Conservation (phyloP, 2,329 filamentous ascomycete genomes). For the Cladophialophora chaetospira region DNA sequence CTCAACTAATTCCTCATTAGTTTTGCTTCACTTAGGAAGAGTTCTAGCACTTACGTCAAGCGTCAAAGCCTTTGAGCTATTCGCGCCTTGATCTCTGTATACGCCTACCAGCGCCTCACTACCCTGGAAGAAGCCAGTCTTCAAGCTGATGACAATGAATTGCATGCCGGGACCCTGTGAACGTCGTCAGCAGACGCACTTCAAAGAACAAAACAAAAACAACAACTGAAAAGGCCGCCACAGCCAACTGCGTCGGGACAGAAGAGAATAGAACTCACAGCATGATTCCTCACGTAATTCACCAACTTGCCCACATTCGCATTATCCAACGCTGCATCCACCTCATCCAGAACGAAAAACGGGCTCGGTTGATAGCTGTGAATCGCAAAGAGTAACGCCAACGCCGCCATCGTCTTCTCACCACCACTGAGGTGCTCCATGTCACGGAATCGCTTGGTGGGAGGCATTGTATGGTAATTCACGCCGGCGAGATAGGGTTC, state of each 20-base stretch:
- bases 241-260: not conserved
- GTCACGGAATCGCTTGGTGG: slow-evolving; percentile 95
- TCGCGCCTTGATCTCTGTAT: slow-evolving; percentile 90
- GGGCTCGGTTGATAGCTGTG: slow-evolving; percentile 94
- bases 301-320: slow-evolving; percentile 95
- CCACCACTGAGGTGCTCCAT: slow-evolving; percentile 98
- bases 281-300: slow-evolving; percentile 92
- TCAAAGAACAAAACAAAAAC: not conserved
- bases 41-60: slow-evolving; percentile 86
- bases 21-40: too few relatives aligned
- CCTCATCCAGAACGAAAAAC: slow-evolving; percentile 97
- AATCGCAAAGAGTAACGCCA: slow-evolving; percentile 94
- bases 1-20: too few relatives aligned
- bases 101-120: slow-evolving; percentile 95
- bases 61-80: slow-evolving; percentile 87
- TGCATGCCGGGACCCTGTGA: slow-evolving; percentile 84
- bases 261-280: slow-evolving; percentile 40
- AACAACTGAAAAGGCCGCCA: not conserved
- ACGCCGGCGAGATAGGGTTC: slow-evolving; percentile 94
- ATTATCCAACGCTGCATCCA: slow-evolving; percentile 97
- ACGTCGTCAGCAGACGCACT: not conserved
- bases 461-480: slow-evolving; percentile 98
- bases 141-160: slow-evolving; percentile 96
- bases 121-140: slow-evolving; percentile 93
- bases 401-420: slow-evolving; percentile 97